These are phyloP conservation scores for Verticillium albo-atrum DNA, from an alignment of 2,329 filamentous ascomycete species.

Conservation along the genomic window DNA sequence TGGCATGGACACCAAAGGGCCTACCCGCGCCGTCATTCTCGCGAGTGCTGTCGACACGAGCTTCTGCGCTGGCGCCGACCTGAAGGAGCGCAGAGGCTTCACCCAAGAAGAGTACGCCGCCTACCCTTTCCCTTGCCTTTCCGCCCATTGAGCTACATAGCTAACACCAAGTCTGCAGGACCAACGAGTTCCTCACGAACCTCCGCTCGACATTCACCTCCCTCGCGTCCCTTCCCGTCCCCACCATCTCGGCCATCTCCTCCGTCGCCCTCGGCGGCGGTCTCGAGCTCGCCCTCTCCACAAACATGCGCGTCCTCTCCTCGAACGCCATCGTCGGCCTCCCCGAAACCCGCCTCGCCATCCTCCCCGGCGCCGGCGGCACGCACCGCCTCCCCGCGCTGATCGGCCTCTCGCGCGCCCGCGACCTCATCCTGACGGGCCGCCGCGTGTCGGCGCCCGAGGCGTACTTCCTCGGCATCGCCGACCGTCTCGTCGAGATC, in stretches of 20 bases:
- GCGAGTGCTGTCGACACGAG: conserved; percentile 79
- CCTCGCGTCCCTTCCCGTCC: conserved; percentile 74
- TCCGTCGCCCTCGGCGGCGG: conserved; percentile 88
- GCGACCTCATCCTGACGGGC: conserved; percentile 87
- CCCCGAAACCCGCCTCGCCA: conserved; percentile 88
- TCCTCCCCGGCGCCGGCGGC: conserved; percentile 91
- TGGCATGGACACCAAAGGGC: conserved; percentile 40
- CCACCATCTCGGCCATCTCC: conserved; percentile 83
- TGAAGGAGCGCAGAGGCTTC: conserved; percentile 82
- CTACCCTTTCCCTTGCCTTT: neutral
- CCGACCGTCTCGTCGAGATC: conserved; percentile 84
- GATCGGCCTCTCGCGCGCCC: conserved; percentile 75
- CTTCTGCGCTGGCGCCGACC: conserved; percentile 92
- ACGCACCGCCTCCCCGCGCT: conserved; percentile 82
- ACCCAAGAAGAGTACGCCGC: conserved; percentile 71
- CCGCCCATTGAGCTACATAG: too few species aligned
- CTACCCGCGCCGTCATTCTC: conserved; percentile 76
- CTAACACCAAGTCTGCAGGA: conserved; percentile 46
- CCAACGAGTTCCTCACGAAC: conserved; percentile 68
- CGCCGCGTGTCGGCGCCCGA: conserved; percentile 78
- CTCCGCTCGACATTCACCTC: conserved; percentile 72
- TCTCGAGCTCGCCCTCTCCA: conserved; percentile 85
- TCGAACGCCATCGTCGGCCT: conserved; percentile 76
- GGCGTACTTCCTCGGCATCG: conserved; percentile 87
- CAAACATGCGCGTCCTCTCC: conserved; percentile 82